phyloP scores from a whole-genome alignment of 805 yeast genomes.

The Wickerhamomyces sydowiorum region DNA sequence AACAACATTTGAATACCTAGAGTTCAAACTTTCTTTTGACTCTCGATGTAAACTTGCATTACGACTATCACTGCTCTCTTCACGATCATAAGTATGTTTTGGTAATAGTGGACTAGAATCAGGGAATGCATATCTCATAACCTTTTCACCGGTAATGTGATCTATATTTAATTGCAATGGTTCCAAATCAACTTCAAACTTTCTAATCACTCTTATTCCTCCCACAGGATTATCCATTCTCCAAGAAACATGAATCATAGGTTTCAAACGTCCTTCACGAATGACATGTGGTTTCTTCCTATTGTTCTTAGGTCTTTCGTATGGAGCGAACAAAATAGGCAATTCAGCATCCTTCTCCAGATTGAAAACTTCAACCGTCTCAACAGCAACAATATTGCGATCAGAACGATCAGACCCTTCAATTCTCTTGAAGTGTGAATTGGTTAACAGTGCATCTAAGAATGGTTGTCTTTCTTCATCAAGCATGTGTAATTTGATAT shows the following conservation, averaged over 20 bases:
- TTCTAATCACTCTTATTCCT: slow-evolving; percentile 77
- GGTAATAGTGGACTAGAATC: slow-evolving; percentile 17
- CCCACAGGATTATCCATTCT: slow-evolving; percentile 82
- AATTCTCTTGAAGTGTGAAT: slow-evolving; percentile 53
- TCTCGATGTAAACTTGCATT: neutral
- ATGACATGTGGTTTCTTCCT: slow-evolving; percentile 7
- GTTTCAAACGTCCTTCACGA: slow-evolving; percentile 4
- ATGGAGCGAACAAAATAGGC: slow-evolving; percentile 67
- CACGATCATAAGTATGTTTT: slow-evolving; percentile 6
- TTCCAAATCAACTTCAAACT: slow-evolving; percentile 50
- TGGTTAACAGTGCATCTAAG: slow-evolving; percentile 61
- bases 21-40: neutral
- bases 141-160: slow-evolving; percentile 54
- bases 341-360: slow-evolving; percentile 49
- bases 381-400: slow-evolving; percentile 51
- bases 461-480: slow-evolving; percentile 57
- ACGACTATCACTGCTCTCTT: neutral
- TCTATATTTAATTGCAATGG: slow-evolving; percentile 75
- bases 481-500: slow-evolving; percentile 65
- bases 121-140: slow-evolving; percentile 72
- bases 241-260: slow-evolving; percentile 55
- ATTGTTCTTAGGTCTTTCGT: slow-evolving; percentile 11
- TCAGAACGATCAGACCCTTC: slow-evolving; percentile 66
- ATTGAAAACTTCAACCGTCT: slow-evolving; percentile 65
- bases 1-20: neutral